phyloP scores from a whole-genome alignment of 2,329 filamentous ascomycete species.

The Graphium sp. region DNA sequence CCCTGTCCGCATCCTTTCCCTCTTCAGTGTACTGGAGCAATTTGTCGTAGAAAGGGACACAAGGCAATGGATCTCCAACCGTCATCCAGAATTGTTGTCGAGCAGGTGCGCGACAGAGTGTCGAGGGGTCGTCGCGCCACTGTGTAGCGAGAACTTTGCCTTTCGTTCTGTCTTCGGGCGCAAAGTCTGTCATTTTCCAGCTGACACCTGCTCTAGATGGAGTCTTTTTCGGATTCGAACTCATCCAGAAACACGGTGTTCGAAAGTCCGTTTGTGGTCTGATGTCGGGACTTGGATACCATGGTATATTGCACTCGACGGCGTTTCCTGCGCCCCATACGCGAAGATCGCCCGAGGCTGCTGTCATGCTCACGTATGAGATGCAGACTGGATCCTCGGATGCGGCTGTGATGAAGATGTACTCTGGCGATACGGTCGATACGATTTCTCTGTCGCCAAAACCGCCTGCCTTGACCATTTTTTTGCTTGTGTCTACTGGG shows the following conservation, averaged over 20 bases:
- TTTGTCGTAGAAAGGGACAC: neutral
- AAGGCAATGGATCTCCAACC: neutral
- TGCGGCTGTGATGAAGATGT: neutral
- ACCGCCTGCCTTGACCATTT: neutral
- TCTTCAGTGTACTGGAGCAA: neutral
- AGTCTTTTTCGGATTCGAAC: neutral
- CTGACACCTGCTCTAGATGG: slow-evolving; percentile 1
- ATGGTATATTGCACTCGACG: neutral
- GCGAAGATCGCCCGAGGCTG: neutral
- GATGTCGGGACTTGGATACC: slow-evolving; percentile 1
- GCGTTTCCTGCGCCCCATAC: slow-evolving; percentile 1
- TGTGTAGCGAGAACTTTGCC: neutral
- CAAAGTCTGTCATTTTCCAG: slow-evolving; percentile 1
- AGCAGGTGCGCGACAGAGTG: slow-evolving; percentile 1
- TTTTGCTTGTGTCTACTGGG: neutral
- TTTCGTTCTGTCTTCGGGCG: neutral
- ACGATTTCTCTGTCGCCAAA: neutral
- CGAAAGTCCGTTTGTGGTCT: neutral
- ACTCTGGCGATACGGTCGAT: slow-evolving; percentile 1
- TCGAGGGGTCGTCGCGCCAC: neutral
- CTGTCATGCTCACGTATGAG: neutral
- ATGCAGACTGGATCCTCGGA: slow-evolving; percentile 1
- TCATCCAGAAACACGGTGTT: slow-evolving; percentile 1
- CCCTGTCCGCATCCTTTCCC: slow-evolving; percentile 1
- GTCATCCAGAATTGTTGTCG: slow-evolving; percentile 1